A percentile compares a stretch with the other conserved stretches of the same genome.
phyloP scores from a whole-genome alignment of 176 grass and related monocot species.

The Saccharum officinarum region DNA sequence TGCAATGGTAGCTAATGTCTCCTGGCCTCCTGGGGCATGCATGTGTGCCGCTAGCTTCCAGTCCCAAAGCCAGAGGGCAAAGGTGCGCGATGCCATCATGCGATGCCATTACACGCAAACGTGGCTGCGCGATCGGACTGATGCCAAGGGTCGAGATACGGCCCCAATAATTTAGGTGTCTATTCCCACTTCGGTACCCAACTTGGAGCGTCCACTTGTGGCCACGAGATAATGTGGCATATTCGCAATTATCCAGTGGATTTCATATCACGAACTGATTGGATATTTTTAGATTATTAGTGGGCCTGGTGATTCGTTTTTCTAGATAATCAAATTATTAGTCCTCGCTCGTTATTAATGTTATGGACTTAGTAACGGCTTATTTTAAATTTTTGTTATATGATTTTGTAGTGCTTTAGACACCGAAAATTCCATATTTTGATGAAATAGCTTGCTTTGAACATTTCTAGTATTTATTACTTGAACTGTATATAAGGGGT shows the following conservation, averaged over 20 bases:
- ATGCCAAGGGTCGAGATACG: not conserved
- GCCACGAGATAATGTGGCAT: not conserved
- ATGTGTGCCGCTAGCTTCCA: not conserved
- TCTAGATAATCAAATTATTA: no score
- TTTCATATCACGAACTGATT: not conserved
- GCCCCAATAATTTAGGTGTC: constrained; percentile 19
- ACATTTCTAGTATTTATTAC: no score
- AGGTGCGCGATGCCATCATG: not conserved
- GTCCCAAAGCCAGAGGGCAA: not conserved
- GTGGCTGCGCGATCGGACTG: not conserved
- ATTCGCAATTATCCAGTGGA: not conserved
- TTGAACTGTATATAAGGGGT: no score
- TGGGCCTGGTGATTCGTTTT: not conserved
- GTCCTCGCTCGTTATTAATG: not conserved
- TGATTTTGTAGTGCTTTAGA: not conserved
- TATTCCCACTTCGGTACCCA: not conserved
- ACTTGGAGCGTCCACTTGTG: not conserved
- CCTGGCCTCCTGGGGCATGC: not conserved
- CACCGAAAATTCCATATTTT: no score
- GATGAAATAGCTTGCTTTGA: no score
- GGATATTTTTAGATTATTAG: not conserved
- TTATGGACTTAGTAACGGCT: not conserved
- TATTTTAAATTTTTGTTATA: no score
- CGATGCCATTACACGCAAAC: no score
- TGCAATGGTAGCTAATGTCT: no score